A percentile compares a stretch with the other conserved stretches of the same genome.
These are phyloP conservation scores for Perkinsus chesapeaki DNA, from an alignment of 169 alveolate genomes.

Conservation along the genomic window DNA sequence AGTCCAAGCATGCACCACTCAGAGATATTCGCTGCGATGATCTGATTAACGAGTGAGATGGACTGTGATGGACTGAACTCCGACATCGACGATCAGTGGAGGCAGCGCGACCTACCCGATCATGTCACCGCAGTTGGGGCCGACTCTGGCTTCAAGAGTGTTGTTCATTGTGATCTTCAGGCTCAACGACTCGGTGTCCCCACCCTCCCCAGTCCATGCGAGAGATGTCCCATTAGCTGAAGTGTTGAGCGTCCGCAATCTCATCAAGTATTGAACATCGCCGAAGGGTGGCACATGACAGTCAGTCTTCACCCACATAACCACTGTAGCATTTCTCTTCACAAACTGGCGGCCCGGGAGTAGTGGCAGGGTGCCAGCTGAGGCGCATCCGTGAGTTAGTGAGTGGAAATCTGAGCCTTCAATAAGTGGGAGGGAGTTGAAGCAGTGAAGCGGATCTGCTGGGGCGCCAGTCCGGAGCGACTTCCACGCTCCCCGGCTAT, in stretches of 20 bases:
- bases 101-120: not conserved
- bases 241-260: not conserved
- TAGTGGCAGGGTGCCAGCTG: not conserved
- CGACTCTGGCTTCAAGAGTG: not conserved
- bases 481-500: not conserved
- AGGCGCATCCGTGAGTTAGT: not conserved
- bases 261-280: not conserved
- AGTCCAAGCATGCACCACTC: not conserved
- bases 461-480: not conserved
- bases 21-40: not conserved
- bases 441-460: not conserved
- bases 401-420: not conserved
- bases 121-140: not conserved
- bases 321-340: not conserved
- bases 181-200: not conserved
- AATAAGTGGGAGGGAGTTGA: not conserved
- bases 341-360: not conserved
- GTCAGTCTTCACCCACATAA: not conserved
- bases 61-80: no score
- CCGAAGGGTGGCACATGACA: not conserved
- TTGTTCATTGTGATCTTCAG: not conserved
- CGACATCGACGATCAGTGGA: no score
- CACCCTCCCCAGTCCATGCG: not conserved
- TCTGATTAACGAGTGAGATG: no score
- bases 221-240: not conserved